These are phyloP conservation scores for Micromonas commoda DNA, from an alignment of 139 green algal genomes.

Conservation along the genomic window DNA sequence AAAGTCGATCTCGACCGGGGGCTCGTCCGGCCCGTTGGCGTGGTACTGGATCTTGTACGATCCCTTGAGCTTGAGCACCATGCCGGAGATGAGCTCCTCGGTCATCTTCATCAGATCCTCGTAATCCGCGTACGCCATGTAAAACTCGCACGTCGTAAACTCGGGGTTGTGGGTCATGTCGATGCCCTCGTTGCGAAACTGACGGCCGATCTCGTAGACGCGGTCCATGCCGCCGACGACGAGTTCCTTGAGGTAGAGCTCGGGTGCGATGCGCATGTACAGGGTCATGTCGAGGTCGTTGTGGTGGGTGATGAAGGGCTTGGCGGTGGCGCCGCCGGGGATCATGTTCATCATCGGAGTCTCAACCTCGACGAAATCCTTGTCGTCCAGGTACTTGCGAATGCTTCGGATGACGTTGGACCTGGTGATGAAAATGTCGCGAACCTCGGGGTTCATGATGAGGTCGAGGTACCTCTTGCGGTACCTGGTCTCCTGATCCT, in stretches of 20 bases:
- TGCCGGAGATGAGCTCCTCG: constrained; percentile 81
- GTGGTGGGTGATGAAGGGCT: constrained; percentile 95
- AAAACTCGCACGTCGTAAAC: constrained; percentile 99
- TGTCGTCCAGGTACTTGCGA: constrained; percentile 79
- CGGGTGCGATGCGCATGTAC: constrained; percentile 96
- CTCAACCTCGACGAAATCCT: constrained; percentile 93
- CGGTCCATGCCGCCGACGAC: constrained; percentile 95
- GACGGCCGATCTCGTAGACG: constrained; percentile 74
- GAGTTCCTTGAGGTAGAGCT: constrained; percentile 97
- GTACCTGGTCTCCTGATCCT: constrained; percentile 93
- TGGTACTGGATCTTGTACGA: constrained; percentile 93
- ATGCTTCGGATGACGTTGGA: constrained; percentile 79
- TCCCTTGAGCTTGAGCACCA: constrained; percentile 86
- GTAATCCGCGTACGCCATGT: constrained; percentile 95
- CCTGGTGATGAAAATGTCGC: constrained; percentile 76
- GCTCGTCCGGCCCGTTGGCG: constrained; percentile 71
- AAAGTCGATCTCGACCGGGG: constrained; percentile 92
- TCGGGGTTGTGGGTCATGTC: constrained; percentile 99
- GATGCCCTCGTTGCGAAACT: constrained; percentile 92
- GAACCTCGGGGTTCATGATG: constrained; percentile 76
- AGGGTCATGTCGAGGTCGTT: constrained; percentile 97
- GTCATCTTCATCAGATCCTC: constrained; percentile 95
- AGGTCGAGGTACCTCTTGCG: constrained; percentile 95
- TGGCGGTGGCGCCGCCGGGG: constrained; percentile 74
- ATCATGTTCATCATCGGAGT: constrained; percentile 97